Evolutionary conservation across 495 filamentous ascomycete species (phyloP).

Genomic region (Hyaloscypha bicolor): DNA sequence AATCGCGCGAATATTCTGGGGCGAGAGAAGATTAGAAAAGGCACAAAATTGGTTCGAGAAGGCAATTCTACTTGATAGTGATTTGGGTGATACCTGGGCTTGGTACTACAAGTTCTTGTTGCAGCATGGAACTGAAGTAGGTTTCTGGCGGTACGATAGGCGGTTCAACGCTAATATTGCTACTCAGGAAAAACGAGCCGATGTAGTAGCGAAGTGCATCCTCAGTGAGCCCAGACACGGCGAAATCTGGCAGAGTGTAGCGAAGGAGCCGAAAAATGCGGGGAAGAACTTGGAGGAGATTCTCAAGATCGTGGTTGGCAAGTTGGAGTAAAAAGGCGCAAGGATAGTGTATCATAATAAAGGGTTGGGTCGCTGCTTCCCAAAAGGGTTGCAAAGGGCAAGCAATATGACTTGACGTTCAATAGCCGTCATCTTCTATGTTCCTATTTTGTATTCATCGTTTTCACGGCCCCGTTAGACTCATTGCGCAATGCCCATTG

Average conservation of each 20-base stretch:
- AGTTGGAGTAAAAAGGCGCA: slow-evolving; percentile 46
- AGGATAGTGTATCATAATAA: slow-evolving; percentile 1
- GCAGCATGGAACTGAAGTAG: slow-evolving; percentile 81
- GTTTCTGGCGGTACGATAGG: slow-evolving; percentile 11
- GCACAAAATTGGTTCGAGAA: slow-evolving; percentile 97
- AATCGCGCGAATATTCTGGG: slow-evolving; percentile 58
- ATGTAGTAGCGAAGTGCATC: slow-evolving; percentile 75
- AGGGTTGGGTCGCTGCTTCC: background rate
- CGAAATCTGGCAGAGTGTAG: slow-evolving; percentile 85
- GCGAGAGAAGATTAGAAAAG: slow-evolving; percentile 78
- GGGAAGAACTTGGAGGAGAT: slow-evolving; percentile 75
- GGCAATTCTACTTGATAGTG: slow-evolving; percentile 81
- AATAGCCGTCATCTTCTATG: background rate
- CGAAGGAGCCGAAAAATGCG: slow-evolving; percentile 83
- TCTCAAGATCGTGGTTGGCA: slow-evolving; percentile 70
- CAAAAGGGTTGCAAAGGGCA: background rate
- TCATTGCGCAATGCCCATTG: too few relatives aligned
- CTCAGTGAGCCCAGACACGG: slow-evolving; percentile 85
- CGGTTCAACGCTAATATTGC: slow-evolving; percentile 6
- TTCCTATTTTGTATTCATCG: too few relatives aligned
- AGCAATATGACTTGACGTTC: background rate
- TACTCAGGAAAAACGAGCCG: slow-evolving; percentile 76
- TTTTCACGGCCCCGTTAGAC: too few relatives aligned
- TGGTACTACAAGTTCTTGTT: slow-evolving; percentile 95
- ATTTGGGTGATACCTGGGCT: slow-evolving; percentile 92